A percentile compares a stretch with the other conserved stretches of the same genome.
Conservation (phyloP, 345 rosid genomes). For the Syzygium grande region DNA sequence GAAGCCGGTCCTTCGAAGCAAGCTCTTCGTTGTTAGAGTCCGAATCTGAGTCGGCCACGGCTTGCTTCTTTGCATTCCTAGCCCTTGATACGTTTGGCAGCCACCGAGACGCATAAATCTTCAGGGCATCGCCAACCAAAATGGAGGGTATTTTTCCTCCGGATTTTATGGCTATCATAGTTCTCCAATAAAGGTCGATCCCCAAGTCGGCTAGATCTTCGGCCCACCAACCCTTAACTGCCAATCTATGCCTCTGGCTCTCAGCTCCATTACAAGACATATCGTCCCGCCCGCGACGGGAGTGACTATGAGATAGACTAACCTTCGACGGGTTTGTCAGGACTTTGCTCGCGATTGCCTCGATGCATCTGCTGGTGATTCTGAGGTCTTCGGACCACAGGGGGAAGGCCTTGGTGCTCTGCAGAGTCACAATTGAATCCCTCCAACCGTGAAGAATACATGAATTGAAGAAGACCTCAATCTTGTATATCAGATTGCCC, state of each 20-base stretch:
- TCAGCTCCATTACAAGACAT: conserved; percentile 50
- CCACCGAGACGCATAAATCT: conserved; percentile 81
- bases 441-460: conserved; percentile 90
- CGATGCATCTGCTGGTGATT: conserved; percentile 81
- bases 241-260: conserved; percentile 39
- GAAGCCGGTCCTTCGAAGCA: conserved; percentile 55
- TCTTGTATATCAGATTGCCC: conserved; percentile 86
- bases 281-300: conserved; percentile 78
- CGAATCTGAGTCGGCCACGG: conserved; percentile 26
- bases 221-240: conserved; percentile 86
- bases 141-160: conserved; percentile 58
- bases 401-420: conserved; percentile 66
- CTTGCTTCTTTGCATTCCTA: conserved; percentile 21
- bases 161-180: conserved; percentile 80
- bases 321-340: conserved; percentile 65
- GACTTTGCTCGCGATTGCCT: conserved; percentile 68
- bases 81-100: conserved; percentile 58
- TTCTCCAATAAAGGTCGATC: conserved; percentile 87
- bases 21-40: conserved; percentile 56
- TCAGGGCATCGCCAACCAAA: conserved; percentile 75
- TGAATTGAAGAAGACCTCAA: conserved; percentile 84
- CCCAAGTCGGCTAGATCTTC: conserved; percentile 91
- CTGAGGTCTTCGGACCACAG: conserved; percentile 84
- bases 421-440: conserved; percentile 77
- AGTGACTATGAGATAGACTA: conserved; percentile 71